Evolutionary conservation across 2,329 filamentous ascomycete species (phyloP).

Genomic region (Decorospora gaudefroyi): DNA sequence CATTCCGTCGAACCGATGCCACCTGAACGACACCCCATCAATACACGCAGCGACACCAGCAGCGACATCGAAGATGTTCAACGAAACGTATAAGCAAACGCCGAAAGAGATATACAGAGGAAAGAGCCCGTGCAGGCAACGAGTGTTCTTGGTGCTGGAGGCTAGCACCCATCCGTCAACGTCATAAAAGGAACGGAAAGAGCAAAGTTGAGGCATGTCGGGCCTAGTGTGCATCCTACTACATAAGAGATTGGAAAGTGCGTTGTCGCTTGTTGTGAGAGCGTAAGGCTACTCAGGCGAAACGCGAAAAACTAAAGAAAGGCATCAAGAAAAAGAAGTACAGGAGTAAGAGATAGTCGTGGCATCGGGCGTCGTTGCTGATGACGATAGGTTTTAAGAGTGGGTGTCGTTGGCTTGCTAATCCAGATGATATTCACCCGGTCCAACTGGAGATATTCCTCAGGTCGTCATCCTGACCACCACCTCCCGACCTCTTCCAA

Average conservation of each 20-base stretch:
- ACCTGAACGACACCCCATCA: neutral
- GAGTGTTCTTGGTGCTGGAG: neutral
- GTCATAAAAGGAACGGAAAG: neutral
- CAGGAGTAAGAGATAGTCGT: conserved; percentile 3
- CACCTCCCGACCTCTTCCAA: neutral
- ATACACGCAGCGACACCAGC: neutral
- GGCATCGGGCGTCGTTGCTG: neutral
- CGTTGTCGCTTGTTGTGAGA: too few species aligned
- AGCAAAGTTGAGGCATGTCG: too few species aligned
- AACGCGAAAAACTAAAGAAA: neutral
- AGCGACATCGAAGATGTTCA: neutral
- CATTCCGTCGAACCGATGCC: too few species aligned
- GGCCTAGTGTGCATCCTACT: too few species aligned
- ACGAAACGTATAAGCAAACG: conserved; percentile 7
- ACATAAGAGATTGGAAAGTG: too few species aligned
- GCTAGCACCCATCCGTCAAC: neutral
- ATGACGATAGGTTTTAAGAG: neutral
- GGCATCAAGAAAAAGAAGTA: neutral
- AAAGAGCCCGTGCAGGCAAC: neutral
- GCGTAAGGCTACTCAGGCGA: too few species aligned
- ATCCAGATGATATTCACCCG: too few species aligned
- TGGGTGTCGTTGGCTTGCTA: neutral
- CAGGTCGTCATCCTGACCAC: neutral
- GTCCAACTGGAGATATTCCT: neutral
- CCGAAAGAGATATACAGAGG: neutral